These are phyloP conservation scores for Aspergillus steynii DNA, from an alignment of 495 filamentous ascomycete genomes.

Conservation along the genomic window DNA sequence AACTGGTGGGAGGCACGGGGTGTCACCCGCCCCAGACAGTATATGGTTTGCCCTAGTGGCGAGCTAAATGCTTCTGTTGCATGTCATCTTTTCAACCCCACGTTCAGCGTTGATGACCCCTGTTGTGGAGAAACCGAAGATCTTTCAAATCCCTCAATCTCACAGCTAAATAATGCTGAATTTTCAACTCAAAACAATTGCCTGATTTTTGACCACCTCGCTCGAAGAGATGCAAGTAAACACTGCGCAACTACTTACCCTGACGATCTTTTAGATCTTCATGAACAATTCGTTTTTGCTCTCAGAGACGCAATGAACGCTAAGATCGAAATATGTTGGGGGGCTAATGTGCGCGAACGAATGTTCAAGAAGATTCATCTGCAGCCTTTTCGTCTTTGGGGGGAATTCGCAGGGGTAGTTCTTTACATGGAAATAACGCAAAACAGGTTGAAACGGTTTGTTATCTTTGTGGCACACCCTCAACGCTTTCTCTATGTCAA, in stretches of 20 bases:
- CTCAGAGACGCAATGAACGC: constrained; percentile 1
- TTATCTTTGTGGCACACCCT: not conserved
- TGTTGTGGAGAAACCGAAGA: not conserved
- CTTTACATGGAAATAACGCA: not conserved
- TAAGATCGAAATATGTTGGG: constrained; percentile 8
- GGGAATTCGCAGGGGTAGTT: not conserved
- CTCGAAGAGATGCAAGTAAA: not conserved
- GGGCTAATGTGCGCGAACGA: not conserved
- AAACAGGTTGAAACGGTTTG: not conserved
- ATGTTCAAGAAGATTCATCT: not conserved
- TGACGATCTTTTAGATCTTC: not conserved
- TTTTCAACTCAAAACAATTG: constrained; percentile 2
- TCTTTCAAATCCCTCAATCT: not conserved
- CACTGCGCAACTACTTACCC: not conserved
- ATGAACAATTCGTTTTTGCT: not conserved
- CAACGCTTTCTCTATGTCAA: not conserved
- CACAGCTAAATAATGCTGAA: not conserved
- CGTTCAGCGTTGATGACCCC: not conserved
- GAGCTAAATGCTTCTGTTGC: not conserved
- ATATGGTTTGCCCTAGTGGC: constrained; percentile 3
- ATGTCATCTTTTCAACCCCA: constrained; percentile 1
- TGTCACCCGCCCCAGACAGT: not conserved
- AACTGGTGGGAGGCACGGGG: not conserved
- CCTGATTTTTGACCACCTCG: not conserved
- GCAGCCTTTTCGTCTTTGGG: not conserved